Evolutionary conservation across 495 filamentous ascomycete species (phyloP), one percentile per base, ranked within the genome.

Genomic region (Ascobolus immersus): DNA sequence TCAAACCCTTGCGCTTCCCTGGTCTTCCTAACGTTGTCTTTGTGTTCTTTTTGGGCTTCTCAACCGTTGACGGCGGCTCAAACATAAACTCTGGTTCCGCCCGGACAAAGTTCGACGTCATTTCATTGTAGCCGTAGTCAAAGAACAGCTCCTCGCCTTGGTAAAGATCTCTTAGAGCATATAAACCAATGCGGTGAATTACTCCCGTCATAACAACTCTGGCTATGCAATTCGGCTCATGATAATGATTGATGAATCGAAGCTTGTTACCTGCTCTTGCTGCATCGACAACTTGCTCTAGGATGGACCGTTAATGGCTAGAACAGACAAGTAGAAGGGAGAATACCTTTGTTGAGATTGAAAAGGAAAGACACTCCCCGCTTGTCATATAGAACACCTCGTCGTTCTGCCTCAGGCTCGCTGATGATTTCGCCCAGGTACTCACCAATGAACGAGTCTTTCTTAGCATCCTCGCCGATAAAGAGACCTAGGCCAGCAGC

Each of bases 401-500:
- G 60, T 1, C 74, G 61, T 5, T 73, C 66, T 0, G 62, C 62
- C 46, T 79, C 73, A 19, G 61, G 56, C 21, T 58, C 55, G 2
- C 65, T 66, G 22, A 77, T 65, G 4, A 77, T 54, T 40, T 79
- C 74, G 15, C 74, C 74, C 17, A 65, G 66, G 44, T 80, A 78
- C 47, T 80, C 74, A 15, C 71, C 69, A 14, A 80, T 46, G 40
- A 65, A 76, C 19, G 67, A 63, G 19, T 64, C 60, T 35, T 58
- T 56, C 14, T 57, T 56, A 13, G 73, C 60, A 22, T 65, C 47
- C 44, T 77, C 71, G 3, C 62, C 67, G 3, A 63, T 54, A 34
- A 67, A 78, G 0, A 77, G 54, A 3, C 73, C 73, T 31, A 70
- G 73, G 0, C 73, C 73, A 14, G 63, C 62, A n/a, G n/a, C n/a